phyloP scores from a whole-genome alignment of 257 asterid genomes.

The Solanum peruvianum region DNA sequence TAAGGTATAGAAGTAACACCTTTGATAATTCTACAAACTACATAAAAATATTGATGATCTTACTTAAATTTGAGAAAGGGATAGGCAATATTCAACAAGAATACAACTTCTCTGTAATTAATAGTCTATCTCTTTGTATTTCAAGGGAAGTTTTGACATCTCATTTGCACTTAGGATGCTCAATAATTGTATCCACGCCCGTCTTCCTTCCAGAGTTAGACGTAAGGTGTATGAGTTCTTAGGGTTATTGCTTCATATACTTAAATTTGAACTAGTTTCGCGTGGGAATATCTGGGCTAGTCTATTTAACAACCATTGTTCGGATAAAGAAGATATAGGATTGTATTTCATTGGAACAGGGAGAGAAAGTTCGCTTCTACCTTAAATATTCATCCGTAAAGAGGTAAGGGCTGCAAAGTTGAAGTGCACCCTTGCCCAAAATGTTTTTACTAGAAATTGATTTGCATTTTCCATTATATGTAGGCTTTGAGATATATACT shows the following conservation, averaged over 20 bases:
- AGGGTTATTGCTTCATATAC: neutral
- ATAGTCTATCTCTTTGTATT: neutral
- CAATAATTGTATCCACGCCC: neutral
- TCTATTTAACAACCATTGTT: neutral
- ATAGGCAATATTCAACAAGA: neutral
- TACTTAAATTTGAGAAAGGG: neutral
- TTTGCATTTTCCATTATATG: neutral
- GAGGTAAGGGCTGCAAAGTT: neutral
- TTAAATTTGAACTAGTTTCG: neutral
- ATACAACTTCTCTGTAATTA: neutral
- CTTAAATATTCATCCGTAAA: neutral
- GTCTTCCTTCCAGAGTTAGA: neutral
- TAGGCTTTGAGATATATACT: slow-evolving; percentile 30
- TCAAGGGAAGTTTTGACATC: neutral
- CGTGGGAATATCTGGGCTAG: neutral
- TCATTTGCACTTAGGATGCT: neutral
- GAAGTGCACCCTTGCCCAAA: neutral
- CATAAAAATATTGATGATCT: neutral
- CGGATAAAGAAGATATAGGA: neutral
- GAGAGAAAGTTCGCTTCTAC: neutral
- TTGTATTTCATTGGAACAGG: neutral
- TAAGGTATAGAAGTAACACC: neutral
- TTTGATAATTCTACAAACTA: neutral
- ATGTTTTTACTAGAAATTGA: neutral
- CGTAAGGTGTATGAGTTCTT: neutral